Conservation (phyloP, 1,139 yeast genomes). For the Scheffersomyces parashehatae region DNA sequence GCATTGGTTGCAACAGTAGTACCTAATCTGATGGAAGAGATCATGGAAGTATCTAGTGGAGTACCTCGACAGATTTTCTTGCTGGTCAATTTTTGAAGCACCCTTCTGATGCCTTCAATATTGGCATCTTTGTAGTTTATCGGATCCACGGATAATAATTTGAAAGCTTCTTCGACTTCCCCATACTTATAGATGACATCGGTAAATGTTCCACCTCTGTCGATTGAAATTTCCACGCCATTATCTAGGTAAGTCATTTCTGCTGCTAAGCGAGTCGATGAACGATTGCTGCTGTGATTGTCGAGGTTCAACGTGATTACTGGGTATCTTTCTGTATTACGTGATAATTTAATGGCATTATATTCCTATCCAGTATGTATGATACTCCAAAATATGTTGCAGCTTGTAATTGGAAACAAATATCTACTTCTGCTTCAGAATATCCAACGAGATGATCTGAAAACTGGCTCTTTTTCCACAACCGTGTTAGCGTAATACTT, state of each 20-base stretch:
- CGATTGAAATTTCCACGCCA: slow-evolving; percentile 14
- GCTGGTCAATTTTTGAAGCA: slow-evolving; percentile 14
- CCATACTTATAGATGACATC: slow-evolving; percentile 17
- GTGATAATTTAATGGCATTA: too few species aligned
- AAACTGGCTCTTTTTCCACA: too few species aligned
- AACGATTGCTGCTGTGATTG: too few species aligned
- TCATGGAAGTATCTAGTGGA: slow-evolving; percentile 31
- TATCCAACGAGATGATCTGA: too few species aligned
- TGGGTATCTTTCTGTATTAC: too few species aligned
- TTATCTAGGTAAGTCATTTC: not conserved
- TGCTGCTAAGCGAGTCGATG: not conserved
- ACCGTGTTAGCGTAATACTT: too few species aligned
- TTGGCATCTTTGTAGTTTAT: slow-evolving; percentile 22
- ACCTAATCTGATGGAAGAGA: slow-evolving; percentile 65
- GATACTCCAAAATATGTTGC: too few species aligned
- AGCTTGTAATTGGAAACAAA: too few species aligned
- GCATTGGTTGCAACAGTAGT: slow-evolving; percentile 85
- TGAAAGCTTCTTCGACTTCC: slow-evolving; percentile 16
- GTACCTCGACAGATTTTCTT: slow-evolving; percentile 14
- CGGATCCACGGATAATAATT: slow-evolving; percentile 22
- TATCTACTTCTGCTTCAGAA: too few species aligned
- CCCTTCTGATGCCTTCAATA: slow-evolving; percentile 24
- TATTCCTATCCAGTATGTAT: too few species aligned
- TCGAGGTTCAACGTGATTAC: too few species aligned
- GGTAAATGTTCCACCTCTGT: slow-evolving; percentile 26